phyloP scores from a whole-genome alignment of 345 rosid species.

The Hypericum perforatum region DNA sequence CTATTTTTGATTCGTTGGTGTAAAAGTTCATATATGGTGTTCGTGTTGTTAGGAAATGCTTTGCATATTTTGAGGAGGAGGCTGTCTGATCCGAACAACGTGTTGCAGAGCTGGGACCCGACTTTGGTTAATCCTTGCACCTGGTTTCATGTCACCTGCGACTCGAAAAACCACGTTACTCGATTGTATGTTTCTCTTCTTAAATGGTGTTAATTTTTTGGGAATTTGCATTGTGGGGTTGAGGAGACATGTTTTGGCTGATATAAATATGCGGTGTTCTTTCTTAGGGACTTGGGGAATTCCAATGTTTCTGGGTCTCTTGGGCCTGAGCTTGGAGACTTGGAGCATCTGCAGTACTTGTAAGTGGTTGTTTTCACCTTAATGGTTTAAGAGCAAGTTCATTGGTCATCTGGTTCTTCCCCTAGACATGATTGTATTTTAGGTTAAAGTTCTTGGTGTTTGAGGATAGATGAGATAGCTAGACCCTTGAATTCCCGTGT shows the following conservation, averaged over 20 bases:
- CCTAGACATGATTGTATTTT: too few relatives aligned
- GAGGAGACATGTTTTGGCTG: not conserved
- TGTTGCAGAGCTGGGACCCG: slow-evolving; percentile 99
- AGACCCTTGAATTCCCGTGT: too few relatives aligned
- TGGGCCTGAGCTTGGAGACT: slow-evolving; percentile 59
- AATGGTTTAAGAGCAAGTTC: not conserved
- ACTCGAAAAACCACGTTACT: slow-evolving; percentile 79
- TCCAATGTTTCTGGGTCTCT: slow-evolving; percentile 56
- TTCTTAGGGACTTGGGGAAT: slow-evolving; percentile 60
- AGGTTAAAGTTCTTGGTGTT: too few relatives aligned
- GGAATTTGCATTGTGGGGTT: not conserved
- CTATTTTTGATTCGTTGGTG: too few relatives aligned
- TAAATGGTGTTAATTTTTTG: not conserved
- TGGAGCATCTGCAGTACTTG: slow-evolving; percentile 59
- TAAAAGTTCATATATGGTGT: too few relatives aligned
- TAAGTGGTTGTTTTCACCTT: slow-evolving; percentile 25
- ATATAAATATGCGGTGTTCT: not conserved
- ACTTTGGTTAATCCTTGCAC: slow-evolving; percentile 85
- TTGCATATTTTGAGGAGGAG: slow-evolving; percentile 58
- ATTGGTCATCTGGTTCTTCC: not conserved
- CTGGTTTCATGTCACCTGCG: slow-evolving; percentile 96
- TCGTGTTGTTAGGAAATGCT: slow-evolving; percentile 47
- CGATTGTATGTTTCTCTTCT: slow-evolving; percentile 43
- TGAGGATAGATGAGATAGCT: too few relatives aligned
- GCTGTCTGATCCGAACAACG: slow-evolving; percentile 12